Evolutionary conservation across 2,329 filamentous ascomycete genomes (phyloP).

Genomic region (Aplosporella prunicola): DNA sequence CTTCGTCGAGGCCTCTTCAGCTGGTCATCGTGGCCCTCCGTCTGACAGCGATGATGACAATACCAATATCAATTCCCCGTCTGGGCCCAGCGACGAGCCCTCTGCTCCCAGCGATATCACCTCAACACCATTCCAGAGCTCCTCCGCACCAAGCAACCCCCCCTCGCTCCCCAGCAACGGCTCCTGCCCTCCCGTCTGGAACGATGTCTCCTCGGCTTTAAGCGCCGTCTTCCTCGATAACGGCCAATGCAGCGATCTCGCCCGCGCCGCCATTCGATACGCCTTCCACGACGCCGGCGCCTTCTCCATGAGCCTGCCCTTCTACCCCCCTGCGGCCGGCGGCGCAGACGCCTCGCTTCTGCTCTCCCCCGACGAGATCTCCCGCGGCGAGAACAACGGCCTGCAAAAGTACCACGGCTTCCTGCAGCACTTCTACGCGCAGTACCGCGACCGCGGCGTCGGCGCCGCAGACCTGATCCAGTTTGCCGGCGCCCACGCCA

Average conservation of each 20-base stretch:
- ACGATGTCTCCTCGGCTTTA: constrained; percentile 16
- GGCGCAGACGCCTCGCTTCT: constrained; percentile 35
- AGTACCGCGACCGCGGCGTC: constrained; percentile 34
- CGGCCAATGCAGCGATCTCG: constrained; percentile 18
- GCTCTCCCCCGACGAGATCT: constrained; percentile 27
- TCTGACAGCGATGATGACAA: too few relatives aligned
- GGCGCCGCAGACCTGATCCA: constrained; percentile 48
- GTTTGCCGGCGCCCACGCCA: constrained; percentile 38
- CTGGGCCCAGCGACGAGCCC: too few relatives aligned
- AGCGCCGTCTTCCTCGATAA: constrained; percentile 15
- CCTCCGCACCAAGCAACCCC: too few relatives aligned
- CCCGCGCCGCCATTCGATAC: constrained; percentile 21
- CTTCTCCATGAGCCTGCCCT: neutral
- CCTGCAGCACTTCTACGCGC: constrained; percentile 26
- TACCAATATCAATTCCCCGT: too few relatives aligned
- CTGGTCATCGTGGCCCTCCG: too few relatives aligned
- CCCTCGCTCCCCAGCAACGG: too few relatives aligned
- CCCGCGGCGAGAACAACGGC: constrained; percentile 34
- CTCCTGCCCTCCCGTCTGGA: constrained; percentile 21
- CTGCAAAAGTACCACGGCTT: constrained; percentile 30
- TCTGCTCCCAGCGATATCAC: too few relatives aligned
- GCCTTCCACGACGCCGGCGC: constrained; percentile 25
- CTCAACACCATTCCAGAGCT: too few relatives aligned
- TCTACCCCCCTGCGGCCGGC: constrained; percentile 14
- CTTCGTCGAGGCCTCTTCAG: too few relatives aligned